These are phyloP conservation scores for Cercospora brassicicola DNA, from an alignment of 2,329 filamentous ascomycete genomes.

Conservation along the genomic window DNA sequence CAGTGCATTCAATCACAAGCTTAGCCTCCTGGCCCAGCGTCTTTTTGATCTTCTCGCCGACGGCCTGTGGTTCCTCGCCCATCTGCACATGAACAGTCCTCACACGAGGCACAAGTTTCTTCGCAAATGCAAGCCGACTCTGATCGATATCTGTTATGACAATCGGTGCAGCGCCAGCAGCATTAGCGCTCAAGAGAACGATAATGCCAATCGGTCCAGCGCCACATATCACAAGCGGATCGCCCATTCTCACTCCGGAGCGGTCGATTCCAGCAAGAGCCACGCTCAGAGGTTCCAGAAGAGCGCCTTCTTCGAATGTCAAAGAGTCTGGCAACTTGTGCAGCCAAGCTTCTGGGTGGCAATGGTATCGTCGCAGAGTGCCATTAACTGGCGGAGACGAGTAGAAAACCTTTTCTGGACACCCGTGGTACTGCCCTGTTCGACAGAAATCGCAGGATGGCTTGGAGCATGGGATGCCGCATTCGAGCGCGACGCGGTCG, in stretches of 20 bases:
- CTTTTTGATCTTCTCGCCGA: conserved; percentile 40
- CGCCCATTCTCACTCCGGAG: conserved; percentile 43
- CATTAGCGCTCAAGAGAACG: conserved; percentile 45
- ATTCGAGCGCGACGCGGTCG: conserved; percentile 39
- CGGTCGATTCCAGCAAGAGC: conserved; percentile 49
- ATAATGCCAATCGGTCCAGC: conserved; percentile 44
- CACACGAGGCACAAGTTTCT: conserved; percentile 41
- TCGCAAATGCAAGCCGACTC: conserved; percentile 42
- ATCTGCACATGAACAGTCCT: conserved; percentile 41
- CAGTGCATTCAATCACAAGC: conserved; percentile 41
- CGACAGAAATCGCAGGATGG: conserved; percentile 34
- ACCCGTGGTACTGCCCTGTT: conserved; percentile 37
- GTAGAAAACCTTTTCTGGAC: conserved; percentile 36
- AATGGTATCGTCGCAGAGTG: conserved; percentile 36
- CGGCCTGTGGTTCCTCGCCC: conserved; percentile 40
- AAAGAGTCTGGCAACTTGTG: conserved; percentile 43
- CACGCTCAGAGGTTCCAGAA: conserved; percentile 53
- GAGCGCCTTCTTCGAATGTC: conserved; percentile 45
- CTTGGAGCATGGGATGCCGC: conserved; percentile 36
- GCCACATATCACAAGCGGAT: conserved; percentile 42
- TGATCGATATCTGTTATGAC: conserved; percentile 49
- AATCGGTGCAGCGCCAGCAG: conserved; percentile 47
- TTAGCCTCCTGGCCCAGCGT: conserved; percentile 38
- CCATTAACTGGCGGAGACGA: conserved; percentile 36
- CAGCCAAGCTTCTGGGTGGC: conserved; percentile 36